Evolutionary conservation across 225 moss, liverwort and hornwort species (phyloP).

Genomic region (Pseudoscleropodium purum): DNA sequence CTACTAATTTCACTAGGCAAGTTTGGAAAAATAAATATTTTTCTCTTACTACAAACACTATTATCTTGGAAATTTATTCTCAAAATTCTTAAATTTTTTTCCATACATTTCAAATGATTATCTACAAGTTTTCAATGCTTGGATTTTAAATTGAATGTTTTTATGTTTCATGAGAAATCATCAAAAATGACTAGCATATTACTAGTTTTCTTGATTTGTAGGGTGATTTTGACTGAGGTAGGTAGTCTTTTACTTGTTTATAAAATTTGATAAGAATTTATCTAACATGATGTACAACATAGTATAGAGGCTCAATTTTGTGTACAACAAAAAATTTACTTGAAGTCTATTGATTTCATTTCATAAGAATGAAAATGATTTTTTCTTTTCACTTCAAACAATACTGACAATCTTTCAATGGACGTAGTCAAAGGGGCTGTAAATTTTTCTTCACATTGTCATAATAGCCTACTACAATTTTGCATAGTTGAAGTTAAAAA

Average conservation of each 20-base stretch:
- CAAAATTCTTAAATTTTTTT: neutral
- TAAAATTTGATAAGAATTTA: neutral
- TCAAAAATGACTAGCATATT: neutral
- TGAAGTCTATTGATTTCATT: fast-evolving
- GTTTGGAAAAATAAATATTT: neutral
- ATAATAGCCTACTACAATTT: neutral
- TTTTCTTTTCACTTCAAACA: neutral
- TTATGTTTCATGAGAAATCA: neutral
- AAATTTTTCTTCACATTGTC: too few species aligned
- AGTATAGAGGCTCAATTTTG: neutral
- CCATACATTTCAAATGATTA: neutral
- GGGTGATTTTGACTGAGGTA: neutral
- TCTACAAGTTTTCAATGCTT: neutral
- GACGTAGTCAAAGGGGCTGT: fast-evolving
- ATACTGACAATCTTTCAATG: neutral
- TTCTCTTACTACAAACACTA: neutral
- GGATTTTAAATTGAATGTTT: neutral
- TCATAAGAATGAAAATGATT: neutral
- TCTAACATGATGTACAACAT: too few species aligned
- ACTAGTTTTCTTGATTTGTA: neutral
- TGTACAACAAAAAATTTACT: neutral
- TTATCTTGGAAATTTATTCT: neutral
- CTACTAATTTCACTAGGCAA: fast-evolving
- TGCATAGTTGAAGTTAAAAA: neutral
- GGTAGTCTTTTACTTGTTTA: neutral